These are phyloP conservation scores for Rhinocladiella mackenziei DNA, from an alignment of 2,329 filamentous ascomycete genomes.

Conservation along the genomic window DNA sequence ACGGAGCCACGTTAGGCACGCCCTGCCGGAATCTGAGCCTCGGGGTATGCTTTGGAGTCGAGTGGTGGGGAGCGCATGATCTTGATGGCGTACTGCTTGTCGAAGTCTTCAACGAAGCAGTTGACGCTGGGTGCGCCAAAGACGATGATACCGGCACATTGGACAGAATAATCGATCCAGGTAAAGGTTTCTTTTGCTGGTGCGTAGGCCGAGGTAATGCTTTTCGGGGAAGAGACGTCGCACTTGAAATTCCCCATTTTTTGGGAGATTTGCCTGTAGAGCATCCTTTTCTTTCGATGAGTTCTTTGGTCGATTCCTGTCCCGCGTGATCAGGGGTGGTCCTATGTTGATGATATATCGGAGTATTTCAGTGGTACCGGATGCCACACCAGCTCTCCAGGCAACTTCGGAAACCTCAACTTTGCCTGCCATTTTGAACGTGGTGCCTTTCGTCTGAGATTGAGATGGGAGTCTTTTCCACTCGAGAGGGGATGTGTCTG, in stretches of 20 bases:
- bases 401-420: slow-evolving; percentile 17
- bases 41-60: slow-evolving; percentile 40
- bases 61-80: slow-evolving; percentile 41
- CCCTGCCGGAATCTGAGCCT: slow-evolving; percentile 31
- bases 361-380: slow-evolving; percentile 1
- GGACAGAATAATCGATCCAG: slow-evolving; percentile 55
- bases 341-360: background rate
- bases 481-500: slow-evolving; percentile 1
- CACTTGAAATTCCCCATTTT: slow-evolving; percentile 34
- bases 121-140: slow-evolving; percentile 44
- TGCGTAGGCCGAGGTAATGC: slow-evolving; percentile 40
- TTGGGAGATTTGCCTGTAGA: slow-evolving; percentile 33
- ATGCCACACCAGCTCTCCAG: slow-evolving; percentile 14
- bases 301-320: slow-evolving; percentile 8
- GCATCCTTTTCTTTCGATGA: slow-evolving; percentile 29
- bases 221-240: slow-evolving; percentile 48
- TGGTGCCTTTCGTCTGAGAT: background rate
- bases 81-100: slow-evolving; percentile 48
- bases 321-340: slow-evolving; percentile 15
- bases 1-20: slow-evolving; percentile 46
- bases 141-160: slow-evolving; percentile 53
- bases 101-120: slow-evolving; percentile 48
- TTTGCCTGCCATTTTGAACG: slow-evolving; percentile 7
- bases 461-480: background rate
- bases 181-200: slow-evolving; percentile 37